Evolutionary conservation across 306 rosid species (phyloP).

Genomic region (Acacia melanoxylon): DNA sequence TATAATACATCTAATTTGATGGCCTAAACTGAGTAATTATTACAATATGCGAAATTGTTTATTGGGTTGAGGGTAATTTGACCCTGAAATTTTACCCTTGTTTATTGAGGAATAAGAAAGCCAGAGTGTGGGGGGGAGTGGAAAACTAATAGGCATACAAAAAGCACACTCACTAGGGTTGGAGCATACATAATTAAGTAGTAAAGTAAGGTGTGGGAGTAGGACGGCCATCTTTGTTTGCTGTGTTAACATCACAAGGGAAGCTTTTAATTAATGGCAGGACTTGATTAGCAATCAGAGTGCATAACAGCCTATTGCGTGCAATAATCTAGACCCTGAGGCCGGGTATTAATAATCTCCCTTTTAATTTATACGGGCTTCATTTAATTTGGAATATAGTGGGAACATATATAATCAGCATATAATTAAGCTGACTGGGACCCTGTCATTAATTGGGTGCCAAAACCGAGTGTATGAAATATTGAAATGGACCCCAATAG

Average conservation of each 20-base stretch:
- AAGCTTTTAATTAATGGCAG: neutral
- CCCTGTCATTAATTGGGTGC: constrained; percentile 10
- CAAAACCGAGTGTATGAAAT: neutral
- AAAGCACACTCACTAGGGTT: neutral
- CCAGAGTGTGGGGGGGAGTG: too few relatives aligned
- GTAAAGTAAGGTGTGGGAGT: neutral
- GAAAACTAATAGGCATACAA: too few relatives aligned
- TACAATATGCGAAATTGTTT: neutral
- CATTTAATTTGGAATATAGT: neutral
- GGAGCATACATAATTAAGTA: neutral
- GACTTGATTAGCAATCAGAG: neutral
- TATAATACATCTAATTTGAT: too few relatives aligned
- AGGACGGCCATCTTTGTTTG: neutral
- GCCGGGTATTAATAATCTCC: too few relatives aligned
- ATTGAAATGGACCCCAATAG: too few relatives aligned
- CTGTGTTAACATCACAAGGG: neutral
- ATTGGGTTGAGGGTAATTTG: too few relatives aligned
- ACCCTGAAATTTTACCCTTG: too few relatives aligned
- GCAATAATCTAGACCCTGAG: constrained; percentile 41
- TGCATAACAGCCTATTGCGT: constrained; percentile 24
- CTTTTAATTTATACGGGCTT: constrained; percentile 11
- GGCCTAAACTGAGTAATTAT: too few relatives aligned
- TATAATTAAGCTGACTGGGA: constrained; percentile 31
- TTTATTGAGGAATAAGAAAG: too few relatives aligned
- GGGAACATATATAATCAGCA: constrained; percentile 16